Conservation (phyloP, 2,329 filamentous ascomycete species). For the Davidsoniella eucalypti region DNA sequence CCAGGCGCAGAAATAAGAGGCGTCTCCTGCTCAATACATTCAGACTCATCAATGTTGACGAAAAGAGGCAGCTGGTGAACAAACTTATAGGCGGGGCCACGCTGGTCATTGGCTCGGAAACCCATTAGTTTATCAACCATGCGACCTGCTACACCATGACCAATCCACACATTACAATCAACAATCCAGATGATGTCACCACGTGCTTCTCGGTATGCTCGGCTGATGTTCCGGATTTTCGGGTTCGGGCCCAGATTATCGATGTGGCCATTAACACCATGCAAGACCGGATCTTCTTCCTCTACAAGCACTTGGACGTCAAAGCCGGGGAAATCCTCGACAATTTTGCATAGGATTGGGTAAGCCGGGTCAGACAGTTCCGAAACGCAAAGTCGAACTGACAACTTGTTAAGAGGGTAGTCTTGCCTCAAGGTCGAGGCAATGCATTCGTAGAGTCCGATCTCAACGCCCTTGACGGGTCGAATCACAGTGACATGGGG, state of each 20-base stretch:
- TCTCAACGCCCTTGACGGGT: conserved; percentile 83
- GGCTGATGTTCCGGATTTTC: conserved; percentile 95
- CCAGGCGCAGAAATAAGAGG: background rate
- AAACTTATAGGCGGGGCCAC: conserved; percentile 57
- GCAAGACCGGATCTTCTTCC: conserved; percentile 58
- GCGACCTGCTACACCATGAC: conserved; percentile 58
- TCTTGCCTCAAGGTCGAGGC: conserved; percentile 68
- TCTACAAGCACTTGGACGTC: conserved; percentile 66
- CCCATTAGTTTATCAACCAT: conserved; percentile 84
- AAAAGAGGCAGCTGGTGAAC: conserved; percentile 87
- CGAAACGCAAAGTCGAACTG: conserved; percentile 69
- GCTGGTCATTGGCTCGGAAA: conserved; percentile 30
- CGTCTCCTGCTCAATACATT: conserved; percentile 7
- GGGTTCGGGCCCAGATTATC: conserved; percentile 75
- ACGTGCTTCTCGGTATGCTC: conserved; percentile 75
- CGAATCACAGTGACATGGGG: conserved; percentile 83
- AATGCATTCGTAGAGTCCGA: conserved; percentile 80
- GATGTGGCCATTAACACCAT: conserved; percentile 31
- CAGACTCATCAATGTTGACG: conserved; percentile 44
- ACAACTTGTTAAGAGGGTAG: conserved; percentile 62
- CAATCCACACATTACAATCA: conserved; percentile 93
- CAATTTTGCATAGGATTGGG: conserved; percentile 51
- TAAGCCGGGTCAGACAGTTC: conserved; percentile 60
- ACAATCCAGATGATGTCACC: conserved; percentile 86
- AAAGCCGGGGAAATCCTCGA: conserved; percentile 54